Evolutionary conservation across 441 rosid species (phyloP).

Genomic region (Mallotus repandus): DNA sequence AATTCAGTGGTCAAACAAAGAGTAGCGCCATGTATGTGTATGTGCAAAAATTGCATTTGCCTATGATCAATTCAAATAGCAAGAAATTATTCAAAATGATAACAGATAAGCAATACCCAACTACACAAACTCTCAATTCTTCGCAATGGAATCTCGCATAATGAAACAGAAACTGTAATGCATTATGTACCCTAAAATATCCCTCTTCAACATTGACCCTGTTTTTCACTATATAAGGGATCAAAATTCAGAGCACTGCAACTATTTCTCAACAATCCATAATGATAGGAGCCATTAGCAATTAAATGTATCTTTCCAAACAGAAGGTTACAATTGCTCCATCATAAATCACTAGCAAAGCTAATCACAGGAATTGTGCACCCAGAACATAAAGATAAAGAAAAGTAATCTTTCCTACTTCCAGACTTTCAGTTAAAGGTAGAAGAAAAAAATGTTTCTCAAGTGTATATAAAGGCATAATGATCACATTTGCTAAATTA

Average conservation of each 20-base stretch:
- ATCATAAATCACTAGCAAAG: constrained; percentile 3
- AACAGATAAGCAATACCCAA: not conserved
- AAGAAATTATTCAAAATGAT: not conserved
- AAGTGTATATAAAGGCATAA: not conserved
- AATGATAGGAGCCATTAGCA: not conserved
- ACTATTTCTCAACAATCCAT: not conserved
- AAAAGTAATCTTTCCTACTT: not conserved
- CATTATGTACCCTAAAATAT: not conserved
- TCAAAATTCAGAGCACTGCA: not conserved
- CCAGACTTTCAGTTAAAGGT: not conserved
- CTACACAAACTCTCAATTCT: constrained; percentile 3
- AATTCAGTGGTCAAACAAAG: not conserved
- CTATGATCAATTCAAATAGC: not conserved
- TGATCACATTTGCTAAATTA: not conserved
- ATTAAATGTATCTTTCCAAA: not conserved
- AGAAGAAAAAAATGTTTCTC: not conserved
- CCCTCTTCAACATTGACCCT: not conserved
- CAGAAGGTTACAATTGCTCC: not conserved
- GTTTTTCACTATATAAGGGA: not conserved
- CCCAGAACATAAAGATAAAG: not conserved
- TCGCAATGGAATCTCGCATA: not conserved
- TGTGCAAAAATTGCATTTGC: not conserved
- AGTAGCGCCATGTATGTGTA: not conserved
- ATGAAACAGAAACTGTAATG: not conserved
- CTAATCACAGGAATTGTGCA: not conserved